These are phyloP conservation scores for Wallacemonas rigidus DNA, from an alignment of 208 protist species.

Conservation along the genomic window DNA sequence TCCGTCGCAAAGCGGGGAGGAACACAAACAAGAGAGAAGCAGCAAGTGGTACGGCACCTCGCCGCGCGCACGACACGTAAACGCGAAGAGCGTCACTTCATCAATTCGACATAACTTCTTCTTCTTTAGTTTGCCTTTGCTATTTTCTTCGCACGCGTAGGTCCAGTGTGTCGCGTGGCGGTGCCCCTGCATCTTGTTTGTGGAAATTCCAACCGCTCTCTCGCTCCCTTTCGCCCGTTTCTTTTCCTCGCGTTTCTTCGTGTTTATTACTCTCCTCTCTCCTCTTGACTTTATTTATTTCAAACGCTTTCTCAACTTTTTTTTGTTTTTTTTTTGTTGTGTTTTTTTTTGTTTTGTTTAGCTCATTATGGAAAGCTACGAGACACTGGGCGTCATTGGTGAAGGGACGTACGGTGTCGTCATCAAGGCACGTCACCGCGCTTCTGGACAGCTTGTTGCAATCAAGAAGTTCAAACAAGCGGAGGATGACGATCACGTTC, in stretches of 20 bases:
- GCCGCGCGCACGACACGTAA: too few species aligned
- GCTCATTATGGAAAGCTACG: slow-evolving; percentile 88
- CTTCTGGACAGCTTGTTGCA: slow-evolving; percentile 92
- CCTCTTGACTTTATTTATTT: background rate
- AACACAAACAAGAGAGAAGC: too few species aligned
- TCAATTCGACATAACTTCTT: too few species aligned
- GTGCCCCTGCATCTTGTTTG: too few species aligned
- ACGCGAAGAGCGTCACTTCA: too few species aligned
- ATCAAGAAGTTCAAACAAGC: slow-evolving; percentile 98
- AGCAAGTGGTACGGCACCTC: too few species aligned
- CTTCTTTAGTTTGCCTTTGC: too few species aligned
- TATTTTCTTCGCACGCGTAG: too few species aligned
- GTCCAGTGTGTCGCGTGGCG: too few species aligned
- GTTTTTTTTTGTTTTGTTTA: background rate
- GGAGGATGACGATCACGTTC: slow-evolving; percentile 93
- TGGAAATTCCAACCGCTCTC: background rate
- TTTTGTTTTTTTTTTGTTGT: slow-evolving; percentile 6
- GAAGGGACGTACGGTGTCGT: slow-evolving; percentile 96
- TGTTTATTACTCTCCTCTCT: background rate
- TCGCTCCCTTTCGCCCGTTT: background rate
- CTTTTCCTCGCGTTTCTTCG: background rate
- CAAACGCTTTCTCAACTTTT: background rate
- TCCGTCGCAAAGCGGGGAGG: too few species aligned
- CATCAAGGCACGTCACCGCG: slow-evolving; percentile 92
- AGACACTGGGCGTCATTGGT: slow-evolving; percentile 91